These are phyloP conservation scores for Spergularia marina DNA, from an alignment of 148 eudicot species.

Conservation along the genomic window DNA sequence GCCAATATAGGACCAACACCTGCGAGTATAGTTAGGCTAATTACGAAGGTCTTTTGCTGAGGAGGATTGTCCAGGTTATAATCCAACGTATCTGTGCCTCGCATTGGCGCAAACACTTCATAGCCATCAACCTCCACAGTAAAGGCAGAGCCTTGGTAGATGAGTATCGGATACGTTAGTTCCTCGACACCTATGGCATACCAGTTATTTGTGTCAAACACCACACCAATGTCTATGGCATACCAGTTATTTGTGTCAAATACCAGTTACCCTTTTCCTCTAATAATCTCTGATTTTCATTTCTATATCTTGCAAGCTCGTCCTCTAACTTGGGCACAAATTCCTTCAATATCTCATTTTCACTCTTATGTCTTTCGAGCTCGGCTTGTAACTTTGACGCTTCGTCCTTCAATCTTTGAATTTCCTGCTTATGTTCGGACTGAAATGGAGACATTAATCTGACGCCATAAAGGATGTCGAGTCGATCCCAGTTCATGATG, in stretches of 20 bases:
- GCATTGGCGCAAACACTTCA: neutral
- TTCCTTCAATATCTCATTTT: too few species aligned
- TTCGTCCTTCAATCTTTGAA: too few species aligned
- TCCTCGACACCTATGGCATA: neutral
- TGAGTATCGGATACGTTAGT: neutral
- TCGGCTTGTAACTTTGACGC: too few species aligned
- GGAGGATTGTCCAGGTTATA: neutral
- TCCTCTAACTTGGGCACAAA: too few species aligned
- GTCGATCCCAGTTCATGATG: neutral
- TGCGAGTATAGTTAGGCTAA: neutral
- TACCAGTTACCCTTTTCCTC: too few species aligned
- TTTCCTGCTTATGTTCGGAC: too few species aligned
- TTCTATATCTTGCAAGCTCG: too few species aligned
- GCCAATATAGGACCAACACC: neutral
- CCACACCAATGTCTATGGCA: neutral
- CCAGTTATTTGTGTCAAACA: neutral
- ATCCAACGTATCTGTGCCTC: neutral
- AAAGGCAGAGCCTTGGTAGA: neutral
- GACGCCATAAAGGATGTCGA: neutral
- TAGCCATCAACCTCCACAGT: neutral
- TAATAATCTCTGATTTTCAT: too few species aligned
- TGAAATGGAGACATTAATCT: too few species aligned
- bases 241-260: neutral
- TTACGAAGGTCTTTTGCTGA: neutral
- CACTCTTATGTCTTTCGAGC: too few species aligned